Percentiles rank a stretch among this genome's conserved stretches.
These are phyloP conservation scores for Linum tenue DNA, from an alignment of 345 rosid species.

Conservation along the genomic window DNA sequence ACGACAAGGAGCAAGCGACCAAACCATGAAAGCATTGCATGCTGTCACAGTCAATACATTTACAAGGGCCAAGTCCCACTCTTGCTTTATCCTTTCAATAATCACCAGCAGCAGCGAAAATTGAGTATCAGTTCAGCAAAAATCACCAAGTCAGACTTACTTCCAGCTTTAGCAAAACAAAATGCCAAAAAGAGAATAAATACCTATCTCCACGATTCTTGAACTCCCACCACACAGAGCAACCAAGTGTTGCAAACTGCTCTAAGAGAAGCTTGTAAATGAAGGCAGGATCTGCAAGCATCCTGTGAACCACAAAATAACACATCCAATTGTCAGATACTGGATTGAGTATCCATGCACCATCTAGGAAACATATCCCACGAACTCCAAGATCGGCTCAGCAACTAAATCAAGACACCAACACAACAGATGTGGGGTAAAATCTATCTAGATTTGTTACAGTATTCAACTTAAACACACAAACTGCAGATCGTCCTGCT, in stretches of 20 bases:
- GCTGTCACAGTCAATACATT: conserved; percentile 72
- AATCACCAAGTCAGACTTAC: not conserved
- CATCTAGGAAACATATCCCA: too few species aligned
- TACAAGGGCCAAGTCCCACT: conserved; percentile 91
- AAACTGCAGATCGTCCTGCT: too few species aligned
- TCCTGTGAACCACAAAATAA: conserved; percentile 37
- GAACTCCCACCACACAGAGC: conserved; percentile 85
- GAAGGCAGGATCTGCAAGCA: conserved; percentile 93
- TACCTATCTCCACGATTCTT: conserved; percentile 83
- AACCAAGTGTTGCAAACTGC: conserved; percentile 78
- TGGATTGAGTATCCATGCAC: not conserved
- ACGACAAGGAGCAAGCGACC: conserved; percentile 91
- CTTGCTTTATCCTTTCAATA: conserved; percentile 71
- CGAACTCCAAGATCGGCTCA: too few species aligned
- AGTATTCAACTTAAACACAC: too few species aligned
- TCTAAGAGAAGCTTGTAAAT: conserved; percentile 75
- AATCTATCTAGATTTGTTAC: too few species aligned
- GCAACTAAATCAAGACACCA: too few species aligned
- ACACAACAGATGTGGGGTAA: too few species aligned
- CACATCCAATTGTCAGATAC: conserved; percentile 9
- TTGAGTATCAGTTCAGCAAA: conserved; percentile 16
- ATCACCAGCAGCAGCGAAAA: conserved; percentile 7
- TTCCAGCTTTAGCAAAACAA: not conserved
- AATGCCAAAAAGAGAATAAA: conserved; percentile 1
- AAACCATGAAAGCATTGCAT: conserved; percentile 79